These are phyloP conservation scores for Xylona heveae DNA, from an alignment of 495 filamentous ascomycete species.

Conservation along the genomic window DNA sequence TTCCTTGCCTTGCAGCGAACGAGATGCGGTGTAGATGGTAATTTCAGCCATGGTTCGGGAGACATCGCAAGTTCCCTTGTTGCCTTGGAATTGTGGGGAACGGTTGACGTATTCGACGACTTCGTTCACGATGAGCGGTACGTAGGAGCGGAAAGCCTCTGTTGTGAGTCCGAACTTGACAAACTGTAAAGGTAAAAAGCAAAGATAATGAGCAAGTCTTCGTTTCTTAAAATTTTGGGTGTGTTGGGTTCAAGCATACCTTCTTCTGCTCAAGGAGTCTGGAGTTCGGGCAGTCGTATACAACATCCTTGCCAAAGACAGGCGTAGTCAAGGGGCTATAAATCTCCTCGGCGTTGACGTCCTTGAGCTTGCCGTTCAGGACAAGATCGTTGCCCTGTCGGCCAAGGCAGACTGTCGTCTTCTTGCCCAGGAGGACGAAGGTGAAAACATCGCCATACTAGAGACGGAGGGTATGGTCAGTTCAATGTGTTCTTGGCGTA, in stretches of 20 bases:
- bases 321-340: conserved; percentile 39
- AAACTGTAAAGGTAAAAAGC: conserved; percentile 22
- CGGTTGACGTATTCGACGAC: conserved; percentile 27
- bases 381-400: conserved; percentile 43
- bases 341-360: conserved; percentile 43
- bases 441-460: conserved; percentile 47
- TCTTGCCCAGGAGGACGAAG: conserved; percentile 40
- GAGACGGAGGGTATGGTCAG: conserved; percentile 6
- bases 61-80: conserved; percentile 29
- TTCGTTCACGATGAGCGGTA: conserved; percentile 31
- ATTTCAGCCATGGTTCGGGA: conserved; percentile 34
- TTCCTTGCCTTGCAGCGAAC: conserved; percentile 41
- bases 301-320: conserved; percentile 40
- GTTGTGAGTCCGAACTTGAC: conserved; percentile 43
- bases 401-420: conserved; percentile 37
- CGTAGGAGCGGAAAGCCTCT: conserved; percentile 40
- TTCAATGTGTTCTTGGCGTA: background rate
- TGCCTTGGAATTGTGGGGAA: conserved; percentile 22
- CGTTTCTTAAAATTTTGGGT: no score
- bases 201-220: no score
- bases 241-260: conserved; percentile 13
- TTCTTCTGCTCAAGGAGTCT: conserved; percentile 55
- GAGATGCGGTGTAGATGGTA: conserved; percentile 44
- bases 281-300: conserved; percentile 43
- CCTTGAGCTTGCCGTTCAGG: conserved; percentile 36